Evolutionary conservation across 192 early-diverging fungal genomes (phyloP).

Genomic region (Gaertneriomyces semiglobifer): DNA sequence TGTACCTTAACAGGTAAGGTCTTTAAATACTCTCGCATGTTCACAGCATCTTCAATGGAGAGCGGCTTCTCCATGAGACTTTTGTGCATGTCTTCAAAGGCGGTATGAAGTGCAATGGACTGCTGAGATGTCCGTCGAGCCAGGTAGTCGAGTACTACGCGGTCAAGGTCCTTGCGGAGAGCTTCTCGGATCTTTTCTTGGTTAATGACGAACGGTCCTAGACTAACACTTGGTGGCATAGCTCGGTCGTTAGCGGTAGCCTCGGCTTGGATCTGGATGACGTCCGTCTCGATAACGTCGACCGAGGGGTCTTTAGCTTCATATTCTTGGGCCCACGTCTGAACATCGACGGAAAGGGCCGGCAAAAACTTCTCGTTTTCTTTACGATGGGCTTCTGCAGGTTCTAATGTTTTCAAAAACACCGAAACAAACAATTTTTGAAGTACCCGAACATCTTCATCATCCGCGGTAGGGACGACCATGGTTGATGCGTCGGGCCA

Average conservation of each 20-base stretch:
- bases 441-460: conserved; percentile 35
- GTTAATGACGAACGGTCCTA: conserved; percentile 56
- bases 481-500: conserved; percentile 57
- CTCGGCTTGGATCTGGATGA: conserved; percentile 44
- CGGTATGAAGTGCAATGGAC: conserved; percentile 41
- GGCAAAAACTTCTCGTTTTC: conserved; percentile 54
- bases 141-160: conserved; percentile 54
- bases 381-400: conserved; percentile 45
- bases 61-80: conserved; percentile 50
- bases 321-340: conserved; percentile 47
- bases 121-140: conserved; percentile 37
- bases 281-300: conserved; percentile 60
- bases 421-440: conserved; percentile 31
- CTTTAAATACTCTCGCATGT: conserved; percentile 56
- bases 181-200: conserved; percentile 52
- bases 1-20: conserved; percentile 52
- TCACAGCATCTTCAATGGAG: conserved; percentile 61
- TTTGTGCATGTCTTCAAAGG: conserved; percentile 45
- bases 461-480: conserved; percentile 46
- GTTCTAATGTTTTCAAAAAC: conserved; percentile 36
- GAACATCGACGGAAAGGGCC: conserved; percentile 51
- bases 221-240: conserved; percentile 53
- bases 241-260: conserved; percentile 60
- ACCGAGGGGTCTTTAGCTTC: conserved; percentile 50
- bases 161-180: conserved; percentile 54